Percentiles rank a stretch among this genome's conserved stretches.
Evolutionary conservation across 495 filamentous ascomycete genomes (phyloP).

Genomic region (Penicillium daleae): DNA sequence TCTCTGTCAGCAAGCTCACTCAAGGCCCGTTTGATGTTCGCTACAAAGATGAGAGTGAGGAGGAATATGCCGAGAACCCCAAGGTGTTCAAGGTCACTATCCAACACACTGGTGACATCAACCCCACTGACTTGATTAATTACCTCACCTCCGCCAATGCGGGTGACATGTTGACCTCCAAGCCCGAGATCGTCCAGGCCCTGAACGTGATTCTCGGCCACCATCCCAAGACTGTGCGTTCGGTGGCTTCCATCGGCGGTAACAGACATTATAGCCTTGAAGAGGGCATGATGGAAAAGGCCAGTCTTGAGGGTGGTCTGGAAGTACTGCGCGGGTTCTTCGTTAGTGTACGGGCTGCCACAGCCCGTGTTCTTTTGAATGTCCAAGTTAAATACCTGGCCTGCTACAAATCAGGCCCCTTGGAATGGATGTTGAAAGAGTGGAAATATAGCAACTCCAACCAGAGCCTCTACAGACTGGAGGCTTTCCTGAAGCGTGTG

Average conservation of each 20-base stretch:
- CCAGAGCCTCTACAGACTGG: conserved; percentile 26
- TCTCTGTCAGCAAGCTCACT: conserved; percentile 38
- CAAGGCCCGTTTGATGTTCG: conserved; percentile 38
- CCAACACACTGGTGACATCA: conserved; percentile 46
- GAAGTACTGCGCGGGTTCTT: conserved; percentile 67
- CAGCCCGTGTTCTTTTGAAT: conserved; percentile 66
- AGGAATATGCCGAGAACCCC: conserved; percentile 42
- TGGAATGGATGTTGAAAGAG: conserved; percentile 31
- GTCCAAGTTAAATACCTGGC: conserved; percentile 54
- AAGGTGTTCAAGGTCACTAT: conserved; percentile 52
- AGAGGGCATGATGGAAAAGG: conserved; percentile 30
- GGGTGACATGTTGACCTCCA: conserved; percentile 41
- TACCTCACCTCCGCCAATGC: conserved; percentile 57
- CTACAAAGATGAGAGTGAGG: conserved; percentile 44
- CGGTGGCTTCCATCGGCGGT: conserved; percentile 38
- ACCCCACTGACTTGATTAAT: conserved; percentile 52
- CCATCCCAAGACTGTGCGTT: conserved; percentile 38
- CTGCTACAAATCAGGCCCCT: conserved; percentile 41
- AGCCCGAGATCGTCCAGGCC: conserved; percentile 48
- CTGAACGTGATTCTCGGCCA: conserved; percentile 58
- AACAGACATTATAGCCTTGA: conserved; percentile 48
- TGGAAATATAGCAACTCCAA: conserved; percentile 5
- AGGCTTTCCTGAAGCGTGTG: conserved; percentile 51
- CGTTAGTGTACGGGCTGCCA: conserved; percentile 67
- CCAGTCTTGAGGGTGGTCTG: conserved; percentile 43